Evolutionary conservation across 306 rosid genomes (phyloP).

Genomic region (Vigna reflexopilosa): DNA sequence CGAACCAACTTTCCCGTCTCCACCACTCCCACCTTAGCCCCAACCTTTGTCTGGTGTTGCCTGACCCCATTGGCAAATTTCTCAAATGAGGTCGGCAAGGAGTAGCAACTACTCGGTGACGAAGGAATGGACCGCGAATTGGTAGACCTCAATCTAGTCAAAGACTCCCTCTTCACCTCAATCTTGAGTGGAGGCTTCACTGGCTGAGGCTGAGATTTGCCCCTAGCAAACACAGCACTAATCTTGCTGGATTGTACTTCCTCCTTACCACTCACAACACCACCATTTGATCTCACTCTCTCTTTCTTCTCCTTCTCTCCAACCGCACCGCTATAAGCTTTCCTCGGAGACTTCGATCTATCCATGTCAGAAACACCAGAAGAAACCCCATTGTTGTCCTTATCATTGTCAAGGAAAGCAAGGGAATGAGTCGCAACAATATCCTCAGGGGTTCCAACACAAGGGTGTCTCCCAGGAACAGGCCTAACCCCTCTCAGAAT

Average conservation of each 20-base stretch:
- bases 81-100: conserved; percentile 86
- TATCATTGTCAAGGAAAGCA: conserved; percentile 59
- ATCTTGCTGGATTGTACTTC: conserved; percentile 57
- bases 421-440: conserved; percentile 85
- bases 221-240: conserved; percentile 44
- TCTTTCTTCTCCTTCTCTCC: conserved; percentile 48
- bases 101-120: conserved; percentile 87
- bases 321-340: conserved; percentile 44
- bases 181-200: conserved; percentile 53
- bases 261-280: conserved; percentile 52
- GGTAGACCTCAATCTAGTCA: conserved; percentile 58
- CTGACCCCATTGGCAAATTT: conserved; percentile 81
- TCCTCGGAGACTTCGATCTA: conserved; percentile 56
- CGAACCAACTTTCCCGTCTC: conserved; percentile 61
- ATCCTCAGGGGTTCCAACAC: conserved; percentile 96
- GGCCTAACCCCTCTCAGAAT: conserved; percentile 88
- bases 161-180: conserved; percentile 75
- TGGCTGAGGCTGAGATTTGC: conserved; percentile 40
- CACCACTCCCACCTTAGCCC: conserved; percentile 54
- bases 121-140: conserved; percentile 82
- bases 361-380: conserved; percentile 42
- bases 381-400: conserved; percentile 29
- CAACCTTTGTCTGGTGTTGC: conserved; percentile 72
- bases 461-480: conserved; percentile 93
- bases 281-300: conserved; percentile 57